These are phyloP conservation scores for Litchi chinensis DNA, from an alignment of 345 rosid genomes.

Conservation along the genomic window DNA sequence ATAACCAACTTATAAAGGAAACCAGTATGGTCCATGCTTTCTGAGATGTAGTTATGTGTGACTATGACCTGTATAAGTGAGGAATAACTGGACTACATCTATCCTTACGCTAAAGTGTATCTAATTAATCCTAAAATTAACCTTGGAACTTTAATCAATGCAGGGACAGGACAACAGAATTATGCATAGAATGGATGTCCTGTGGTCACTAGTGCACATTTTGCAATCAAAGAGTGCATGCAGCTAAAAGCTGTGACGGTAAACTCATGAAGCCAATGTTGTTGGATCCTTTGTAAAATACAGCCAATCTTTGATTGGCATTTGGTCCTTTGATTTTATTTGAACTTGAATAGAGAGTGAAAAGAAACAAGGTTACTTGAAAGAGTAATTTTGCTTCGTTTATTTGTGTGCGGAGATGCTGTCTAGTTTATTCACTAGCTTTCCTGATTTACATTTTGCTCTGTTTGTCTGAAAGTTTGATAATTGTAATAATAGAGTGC, in stretches of 20 bases:
- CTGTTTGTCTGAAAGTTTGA: slow-evolving; percentile 25
- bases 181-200: slow-evolving; percentile 88
- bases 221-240: slow-evolving; percentile 66
- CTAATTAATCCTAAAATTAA: neutral
- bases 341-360: slow-evolving; percentile 18
- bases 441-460: slow-evolving; percentile 13
- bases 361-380: neutral
- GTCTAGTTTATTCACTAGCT: neutral
- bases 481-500: slow-evolving; percentile 20
- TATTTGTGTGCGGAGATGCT: slow-evolving; percentile 18
- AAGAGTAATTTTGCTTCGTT: slow-evolving; percentile 10
- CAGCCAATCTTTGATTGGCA: slow-evolving; percentile 29
- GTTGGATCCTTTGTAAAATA: slow-evolving; percentile 30
- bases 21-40: neutral
- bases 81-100: neutral
- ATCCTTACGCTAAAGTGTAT: neutral
- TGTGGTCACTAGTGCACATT: slow-evolving; percentile 91
- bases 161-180: slow-evolving; percentile 75
- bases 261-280: slow-evolving; percentile 22
- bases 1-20: neutral
- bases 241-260: slow-evolving; percentile 32
- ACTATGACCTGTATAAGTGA: neutral
- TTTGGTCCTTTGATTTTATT: slow-evolving; percentile 22
- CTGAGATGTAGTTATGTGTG: neutral
- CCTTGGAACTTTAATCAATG: slow-evolving; percentile 25